phyloP scores from a whole-genome alignment of 2,329 filamentous ascomycete species.

The Fusarium sp. region DNA sequence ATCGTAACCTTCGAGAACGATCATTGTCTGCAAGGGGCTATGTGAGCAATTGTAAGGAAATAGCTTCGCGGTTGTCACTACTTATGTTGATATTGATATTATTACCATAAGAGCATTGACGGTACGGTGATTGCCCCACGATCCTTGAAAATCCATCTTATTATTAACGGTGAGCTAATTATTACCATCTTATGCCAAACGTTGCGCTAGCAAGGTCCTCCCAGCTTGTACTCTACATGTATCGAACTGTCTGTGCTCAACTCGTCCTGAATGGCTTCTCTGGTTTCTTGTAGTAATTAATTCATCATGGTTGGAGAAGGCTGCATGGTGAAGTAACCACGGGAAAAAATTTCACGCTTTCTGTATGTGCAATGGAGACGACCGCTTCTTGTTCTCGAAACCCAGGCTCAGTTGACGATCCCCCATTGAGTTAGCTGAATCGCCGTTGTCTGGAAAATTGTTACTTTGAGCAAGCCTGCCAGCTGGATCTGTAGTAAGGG shows the following conservation, averaged over 20 bases:
- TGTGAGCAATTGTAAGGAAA: constrained; percentile 14
- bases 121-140: not conserved
- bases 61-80: constrained; percentile 1
- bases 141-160: constrained; percentile 6
- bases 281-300: constrained; percentile 1
- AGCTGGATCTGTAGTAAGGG: not conserved
- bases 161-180: constrained; percentile 20
- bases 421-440: constrained; percentile 1
- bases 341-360: not conserved
- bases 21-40: constrained; percentile 8
- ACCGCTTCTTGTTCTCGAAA: not conserved
- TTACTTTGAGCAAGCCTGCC: not conserved
- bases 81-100: constrained; percentile 9
- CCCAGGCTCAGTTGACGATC: not conserved
- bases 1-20: constrained; percentile 38
- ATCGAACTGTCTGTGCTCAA: constrained; percentile 30
- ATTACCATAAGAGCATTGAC: not conserved
- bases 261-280: constrained; percentile 16
- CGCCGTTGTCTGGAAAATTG: not conserved
- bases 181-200: constrained; percentile 28
- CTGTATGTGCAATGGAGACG: not conserved
- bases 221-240: not conserved
- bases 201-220: constrained; percentile 18
- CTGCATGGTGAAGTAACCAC: not conserved
- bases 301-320: not conserved